A percentile compares a stretch with the other conserved stretches of the same genome.
Conservation (phyloP, 176 grass and related monocot species). For the Hsuehochloa calcarea region DNA sequence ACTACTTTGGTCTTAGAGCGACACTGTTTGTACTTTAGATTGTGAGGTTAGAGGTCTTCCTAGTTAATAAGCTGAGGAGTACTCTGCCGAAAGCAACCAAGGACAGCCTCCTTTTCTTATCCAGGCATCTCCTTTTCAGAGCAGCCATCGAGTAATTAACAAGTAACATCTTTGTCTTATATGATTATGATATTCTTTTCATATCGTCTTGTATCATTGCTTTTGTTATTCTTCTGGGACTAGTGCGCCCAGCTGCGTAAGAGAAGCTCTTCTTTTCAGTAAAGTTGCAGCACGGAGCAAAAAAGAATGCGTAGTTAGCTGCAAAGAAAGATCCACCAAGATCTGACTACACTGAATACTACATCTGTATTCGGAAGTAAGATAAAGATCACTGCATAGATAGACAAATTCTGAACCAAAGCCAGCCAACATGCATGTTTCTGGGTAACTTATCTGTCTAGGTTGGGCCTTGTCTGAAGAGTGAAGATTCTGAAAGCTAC, state of each 20-base stretch:
- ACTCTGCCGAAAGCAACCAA: slow-evolving; percentile 16
- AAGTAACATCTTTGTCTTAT: slow-evolving; percentile 12
- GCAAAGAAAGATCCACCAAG: not conserved
- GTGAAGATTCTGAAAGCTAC: not conserved
- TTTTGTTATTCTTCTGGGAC: not conserved
- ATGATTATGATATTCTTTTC: slow-evolving; percentile 3
- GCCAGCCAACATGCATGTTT: not conserved
- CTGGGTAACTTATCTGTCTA: not conserved
- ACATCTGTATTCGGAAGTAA: not conserved
- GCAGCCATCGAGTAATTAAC: slow-evolving; percentile 18
- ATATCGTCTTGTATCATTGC: not conserved
- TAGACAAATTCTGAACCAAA: not conserved
- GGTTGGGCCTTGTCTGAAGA: not conserved
- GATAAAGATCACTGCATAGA: not conserved
- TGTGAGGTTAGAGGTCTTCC: not conserved
- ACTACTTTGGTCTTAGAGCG: not conserved
- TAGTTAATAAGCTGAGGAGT: not conserved
- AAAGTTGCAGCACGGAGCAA: not conserved
- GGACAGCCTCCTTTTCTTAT: not conserved
- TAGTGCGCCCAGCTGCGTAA: not conserved
- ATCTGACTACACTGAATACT: not conserved
- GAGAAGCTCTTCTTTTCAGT: slow-evolving; percentile 5
- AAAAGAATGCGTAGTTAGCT: not conserved
- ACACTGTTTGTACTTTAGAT: not conserved
- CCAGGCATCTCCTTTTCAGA: slow-evolving; percentile 15